Evolutionary conservation across 192 early-diverging fungal species (phyloP).

Genomic region (Lunasporangiospora selenospora): DNA sequence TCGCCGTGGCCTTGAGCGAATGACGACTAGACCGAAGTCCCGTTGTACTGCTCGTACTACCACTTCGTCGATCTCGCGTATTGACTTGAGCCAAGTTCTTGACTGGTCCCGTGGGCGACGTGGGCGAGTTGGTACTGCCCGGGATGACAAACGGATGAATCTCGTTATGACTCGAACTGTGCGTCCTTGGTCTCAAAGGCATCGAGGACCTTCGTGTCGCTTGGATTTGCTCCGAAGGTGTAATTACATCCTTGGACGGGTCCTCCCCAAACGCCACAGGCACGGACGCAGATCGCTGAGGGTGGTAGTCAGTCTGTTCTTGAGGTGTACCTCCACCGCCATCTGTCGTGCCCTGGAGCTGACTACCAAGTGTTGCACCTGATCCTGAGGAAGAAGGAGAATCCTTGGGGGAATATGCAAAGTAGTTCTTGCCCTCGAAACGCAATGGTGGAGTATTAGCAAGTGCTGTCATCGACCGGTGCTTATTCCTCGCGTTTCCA

Average conservation of each 20-base stretch:
- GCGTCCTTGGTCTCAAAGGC: slow-evolving; percentile 41
- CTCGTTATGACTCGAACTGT: slow-evolving; percentile 28
- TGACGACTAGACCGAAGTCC: slow-evolving; percentile 42
- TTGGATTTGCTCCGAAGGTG: slow-evolving; percentile 10
- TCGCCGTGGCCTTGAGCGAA: slow-evolving; percentile 38
- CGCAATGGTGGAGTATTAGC: slow-evolving; percentile 34
- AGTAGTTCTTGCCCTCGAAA: slow-evolving; percentile 46
- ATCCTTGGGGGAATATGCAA: slow-evolving; percentile 42
- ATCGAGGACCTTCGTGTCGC: slow-evolving; percentile 23
- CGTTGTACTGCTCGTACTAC: slow-evolving; percentile 30
- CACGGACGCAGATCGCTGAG: slow-evolving; percentile 44
- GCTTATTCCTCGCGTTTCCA: slow-evolving; percentile 35
- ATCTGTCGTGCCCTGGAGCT: slow-evolving; percentile 3
- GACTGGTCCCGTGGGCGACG: slow-evolving; percentile 25
- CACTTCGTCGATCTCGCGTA: slow-evolving; percentile 40
- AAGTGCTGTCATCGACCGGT: slow-evolving; percentile 41
- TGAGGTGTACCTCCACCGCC: slow-evolving; percentile 23
- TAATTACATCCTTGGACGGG: slow-evolving; percentile 4
- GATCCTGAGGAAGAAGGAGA: slow-evolving; percentile 37
- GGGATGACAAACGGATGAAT: slow-evolving; percentile 45
- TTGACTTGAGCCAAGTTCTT: slow-evolving; percentile 26
- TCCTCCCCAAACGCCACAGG: slow-evolving; percentile 37
- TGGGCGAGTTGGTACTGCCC: slow-evolving; percentile 10
- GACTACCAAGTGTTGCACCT: slow-evolving; percentile 8
- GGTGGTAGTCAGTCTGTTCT: slow-evolving; percentile 27